Evolutionary conservation across 1,284 basidiomycete genomes (phyloP), one percentile per base, ranked within the genome.

Genomic region (Earliella scabrosa): DNA sequence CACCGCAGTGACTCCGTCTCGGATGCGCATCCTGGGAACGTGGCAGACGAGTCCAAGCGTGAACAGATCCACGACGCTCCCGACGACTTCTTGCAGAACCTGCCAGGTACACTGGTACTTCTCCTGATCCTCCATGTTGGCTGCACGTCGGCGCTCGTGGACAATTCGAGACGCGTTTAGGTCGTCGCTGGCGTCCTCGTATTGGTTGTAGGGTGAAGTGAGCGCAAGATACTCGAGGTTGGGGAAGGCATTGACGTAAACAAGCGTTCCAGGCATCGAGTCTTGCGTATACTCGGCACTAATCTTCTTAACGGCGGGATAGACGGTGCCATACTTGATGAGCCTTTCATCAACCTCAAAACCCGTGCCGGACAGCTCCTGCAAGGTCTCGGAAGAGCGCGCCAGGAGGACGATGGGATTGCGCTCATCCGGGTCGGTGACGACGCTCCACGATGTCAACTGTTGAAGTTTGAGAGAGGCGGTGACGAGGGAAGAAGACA

Each of bases 381-480:
- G 43, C 26, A 61, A 56, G 18, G 56, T 56, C 11, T 48, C 26
- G 5, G 56, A 48, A 7, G 32, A 44, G 8, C 29, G 16, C 16
- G 29, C 48, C 3, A 61, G 53, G 35, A 36, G 40, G n/a, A 56
- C 29, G 43, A 61, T 50, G 8, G 60, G 60, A 38, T 61, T 60
- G 0, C 44, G 44, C 1, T 26, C 18, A 35, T 49, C 45, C 1
- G 31, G n/a, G 26, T 44, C 31, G 21, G 35, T 29, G 3, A 32
- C 26, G 5, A 7, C 13, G 21, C 38, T 20, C 49, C 52, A 52
- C 18, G 43, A 18, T 2, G 21, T 18, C 4, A 38, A 20, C 1
- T 40, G 20, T 16, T 32, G 26, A 34, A 56, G 38, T 9, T 18
- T n/a, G 32, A 62, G 27, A 14, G 45, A 21, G n/a, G 35, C 52